phyloP scores from a whole-genome alignment of 345 rosid species.

The Camelina neglecta region DNA sequence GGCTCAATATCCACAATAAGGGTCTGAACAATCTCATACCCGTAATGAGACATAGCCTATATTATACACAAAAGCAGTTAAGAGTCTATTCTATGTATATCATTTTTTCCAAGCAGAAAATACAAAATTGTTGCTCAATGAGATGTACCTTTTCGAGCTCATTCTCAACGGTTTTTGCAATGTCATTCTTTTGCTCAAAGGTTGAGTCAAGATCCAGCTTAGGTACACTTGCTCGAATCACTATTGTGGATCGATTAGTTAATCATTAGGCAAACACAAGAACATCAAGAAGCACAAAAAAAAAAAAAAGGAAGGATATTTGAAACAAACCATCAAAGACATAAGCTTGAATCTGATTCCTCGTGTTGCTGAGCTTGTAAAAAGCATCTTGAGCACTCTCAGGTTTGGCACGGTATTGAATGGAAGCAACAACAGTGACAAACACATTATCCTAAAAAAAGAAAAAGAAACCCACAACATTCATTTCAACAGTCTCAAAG shows the following conservation, averaged over 20 bases:
- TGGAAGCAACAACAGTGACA: slow-evolving; percentile 60
- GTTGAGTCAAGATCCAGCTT: slow-evolving; percentile 62
- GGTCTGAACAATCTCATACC: slow-evolving; percentile 79
- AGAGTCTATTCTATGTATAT: no score
- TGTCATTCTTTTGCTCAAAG: slow-evolving; percentile 68
- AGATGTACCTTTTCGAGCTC: slow-evolving; percentile 64
- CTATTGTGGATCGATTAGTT: slow-evolving; percentile 37
- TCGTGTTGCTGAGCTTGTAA: slow-evolving; percentile 55
- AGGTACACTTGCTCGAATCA: slow-evolving; percentile 71
- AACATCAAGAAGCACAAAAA: background rate
- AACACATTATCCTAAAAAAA: slow-evolving; percentile 53
- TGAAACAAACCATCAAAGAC: slow-evolving; percentile 54
- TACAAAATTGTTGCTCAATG: background rate
- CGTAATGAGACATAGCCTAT: slow-evolving; percentile 87
- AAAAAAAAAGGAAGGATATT: background rate
- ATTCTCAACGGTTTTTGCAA: slow-evolving; percentile 62
- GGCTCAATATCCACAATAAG: slow-evolving; percentile 81
- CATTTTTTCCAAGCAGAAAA: no score
- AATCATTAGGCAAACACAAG: background rate
- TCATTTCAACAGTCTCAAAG: background rate
- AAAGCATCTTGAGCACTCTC: slow-evolving; percentile 57
- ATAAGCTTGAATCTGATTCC: slow-evolving; percentile 57
- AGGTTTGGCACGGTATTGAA: slow-evolving; percentile 54
- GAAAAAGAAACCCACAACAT: background rate
- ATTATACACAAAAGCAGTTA: slow-evolving; percentile 23